Evolutionary conservation across 306 rosid species (phyloP).

Genomic region (Vachellia pachyceras): DNA sequence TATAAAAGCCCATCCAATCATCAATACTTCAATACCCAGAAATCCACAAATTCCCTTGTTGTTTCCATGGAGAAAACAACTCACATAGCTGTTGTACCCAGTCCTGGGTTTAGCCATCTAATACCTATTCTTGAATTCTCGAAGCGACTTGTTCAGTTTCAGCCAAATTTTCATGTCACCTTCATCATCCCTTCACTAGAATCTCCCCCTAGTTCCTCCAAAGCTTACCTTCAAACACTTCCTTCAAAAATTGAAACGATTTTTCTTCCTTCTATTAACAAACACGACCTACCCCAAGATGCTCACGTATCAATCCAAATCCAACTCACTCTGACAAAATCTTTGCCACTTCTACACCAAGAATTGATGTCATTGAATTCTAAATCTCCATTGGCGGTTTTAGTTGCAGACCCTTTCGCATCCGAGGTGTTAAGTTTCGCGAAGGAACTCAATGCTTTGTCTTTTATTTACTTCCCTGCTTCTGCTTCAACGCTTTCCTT

Average conservation of each 20-base stretch:
- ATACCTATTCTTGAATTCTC: slow-evolving; percentile 39
- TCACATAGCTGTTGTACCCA: slow-evolving; percentile 23
- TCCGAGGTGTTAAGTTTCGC: slow-evolving; percentile 27
- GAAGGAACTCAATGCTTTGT: slow-evolving; percentile 34
- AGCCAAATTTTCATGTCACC: slow-evolving; percentile 27
- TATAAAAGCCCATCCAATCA: not conserved
- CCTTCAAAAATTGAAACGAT: not conserved
- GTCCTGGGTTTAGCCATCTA: slow-evolving; percentile 29
- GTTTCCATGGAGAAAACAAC: slow-evolving; percentile 31
- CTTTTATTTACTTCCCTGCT: slow-evolving; percentile 34
- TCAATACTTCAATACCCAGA: not conserved
- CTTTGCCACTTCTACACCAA: slow-evolving; percentile 16
- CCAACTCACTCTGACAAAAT: slow-evolving; percentile 13
- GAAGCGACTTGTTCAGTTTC: slow-evolving; percentile 21
- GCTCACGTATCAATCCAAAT: not conserved
- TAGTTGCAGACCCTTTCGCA: slow-evolving; percentile 32
- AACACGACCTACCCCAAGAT: slow-evolving; percentile 9
- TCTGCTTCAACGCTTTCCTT: slow-evolving; percentile 25
- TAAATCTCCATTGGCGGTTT: slow-evolving; percentile 13
- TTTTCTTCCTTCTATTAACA: slow-evolving; percentile 25
- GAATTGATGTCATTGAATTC: slow-evolving; percentile 17
- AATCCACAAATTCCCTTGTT: not conserved
- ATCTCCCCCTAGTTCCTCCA: not conserved
- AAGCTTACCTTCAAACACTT: not conserved
- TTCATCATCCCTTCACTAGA: slow-evolving; percentile 32